Base-by-base conservation (phyloP, 805 yeast genomes). In the Schwanniomyces yamadae region DNA sequence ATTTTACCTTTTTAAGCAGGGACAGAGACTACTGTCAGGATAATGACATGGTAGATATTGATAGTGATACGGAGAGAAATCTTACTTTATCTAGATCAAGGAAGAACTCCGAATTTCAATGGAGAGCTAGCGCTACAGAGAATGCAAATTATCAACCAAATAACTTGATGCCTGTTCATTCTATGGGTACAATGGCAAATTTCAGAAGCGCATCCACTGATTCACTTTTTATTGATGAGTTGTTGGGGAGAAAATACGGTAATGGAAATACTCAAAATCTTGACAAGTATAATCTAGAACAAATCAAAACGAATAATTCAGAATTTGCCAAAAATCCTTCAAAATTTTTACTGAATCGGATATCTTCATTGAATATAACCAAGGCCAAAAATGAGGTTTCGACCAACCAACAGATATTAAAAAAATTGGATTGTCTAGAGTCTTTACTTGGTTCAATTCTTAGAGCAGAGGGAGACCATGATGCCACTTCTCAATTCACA, bases 161-260 rank as follows among this genome's bases (percentile, higher is more conserved):
- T 17, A 30, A 27, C 15, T 41, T 62, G 14, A 40, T 42, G 1
- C 65, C 61, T 6, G 54, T 53, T 16, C 55, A 54, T 31, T 63
- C 69, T 5, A 57, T 61, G 10, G 51, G 57, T 19, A 63, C 70
- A 1, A 40, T 65, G 24, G 59, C 59, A 3, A 61, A 61, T 32
- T 54, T 61, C 33, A 52, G 63, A 24, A 61, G 65, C 24, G 69
- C 67, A 28, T 65, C 68, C 34, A 61, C 66, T 25, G 71, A 65
- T 39, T 60, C 66, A 16, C 40, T 61, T 23, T 60, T 63, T 31
- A 55, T 62, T 28, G 69, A 63, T 34, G 68, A 62, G 31, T 42
- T 59, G 14, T 41, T 63, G 17, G 51, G 57, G 21, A 54, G 50
- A 31, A 54, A 52, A 33, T 61, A 55, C 34, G 35, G 33, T 2